These are phyloP conservation scores for Parasitella parasitica DNA, from an alignment of 371 early-diverging fungal species.

Conservation along the genomic window DNA sequence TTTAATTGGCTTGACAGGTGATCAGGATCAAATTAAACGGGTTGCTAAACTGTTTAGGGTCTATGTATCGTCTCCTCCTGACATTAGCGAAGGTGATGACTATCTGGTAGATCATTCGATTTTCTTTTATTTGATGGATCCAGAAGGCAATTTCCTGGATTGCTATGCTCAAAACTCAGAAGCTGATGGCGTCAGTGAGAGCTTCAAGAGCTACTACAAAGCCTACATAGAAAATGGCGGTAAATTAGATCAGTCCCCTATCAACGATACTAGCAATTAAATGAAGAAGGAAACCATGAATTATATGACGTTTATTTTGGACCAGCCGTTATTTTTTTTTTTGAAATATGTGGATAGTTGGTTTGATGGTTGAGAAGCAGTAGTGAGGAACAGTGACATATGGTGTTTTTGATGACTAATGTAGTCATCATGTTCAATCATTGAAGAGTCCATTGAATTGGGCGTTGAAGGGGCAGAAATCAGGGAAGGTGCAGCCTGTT, in stretches of 20 bases:
- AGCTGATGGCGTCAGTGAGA: constrained; percentile 57
- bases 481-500: constrained; percentile 26
- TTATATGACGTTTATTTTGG: not conserved
- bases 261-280: not conserved
- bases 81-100: constrained; percentile 84
- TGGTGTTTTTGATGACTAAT: not conserved
- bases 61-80: constrained; percentile 87
- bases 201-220: constrained; percentile 60
- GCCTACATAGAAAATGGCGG: constrained; percentile 51
- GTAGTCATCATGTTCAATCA: constrained; percentile 15
- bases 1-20: constrained; percentile 91
- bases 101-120: constrained; percentile 98
- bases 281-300: not conserved
- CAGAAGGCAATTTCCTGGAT: constrained; percentile 87
- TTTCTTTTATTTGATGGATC: constrained; percentile 96
- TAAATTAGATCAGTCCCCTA: constrained; percentile 10
- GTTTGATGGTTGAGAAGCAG: not conserved
- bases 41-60: constrained; percentile 93
- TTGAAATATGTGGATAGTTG: not conserved
- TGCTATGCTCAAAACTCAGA: constrained; percentile 84
- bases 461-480: constrained; percentile 44
- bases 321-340: not conserved
- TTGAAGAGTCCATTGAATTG: constrained; percentile 32
- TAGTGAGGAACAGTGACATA: too few species aligned
- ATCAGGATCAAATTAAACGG: constrained; percentile 76